These are phyloP conservation scores for Fusarium sp. DNA, from an alignment of 2,329 filamentous ascomycete species.

Conservation along the genomic window DNA sequence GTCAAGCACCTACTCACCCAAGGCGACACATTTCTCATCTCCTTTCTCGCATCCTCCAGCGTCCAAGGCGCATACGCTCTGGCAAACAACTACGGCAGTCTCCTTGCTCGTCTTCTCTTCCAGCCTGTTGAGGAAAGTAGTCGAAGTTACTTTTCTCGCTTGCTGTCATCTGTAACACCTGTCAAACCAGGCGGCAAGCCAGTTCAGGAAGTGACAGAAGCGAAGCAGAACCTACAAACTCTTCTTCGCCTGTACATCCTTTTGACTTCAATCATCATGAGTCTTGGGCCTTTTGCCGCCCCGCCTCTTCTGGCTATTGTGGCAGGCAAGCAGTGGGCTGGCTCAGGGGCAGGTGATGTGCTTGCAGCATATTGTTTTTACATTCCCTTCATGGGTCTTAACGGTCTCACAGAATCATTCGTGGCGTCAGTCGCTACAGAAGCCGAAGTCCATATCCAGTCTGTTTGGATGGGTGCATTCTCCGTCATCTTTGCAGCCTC, in stretches of 20 bases:
- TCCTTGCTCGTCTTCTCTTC: constrained; percentile 88
- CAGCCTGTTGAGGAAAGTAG: constrained; percentile 96
- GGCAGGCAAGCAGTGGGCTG: constrained; percentile 80
- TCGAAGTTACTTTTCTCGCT: constrained; percentile 85
- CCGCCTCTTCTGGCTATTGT: constrained; percentile 78
- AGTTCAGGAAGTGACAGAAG: constrained; percentile 50
- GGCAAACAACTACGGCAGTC: constrained; percentile 92
- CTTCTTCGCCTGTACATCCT: constrained; percentile 80
- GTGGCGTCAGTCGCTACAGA: constrained; percentile 86
- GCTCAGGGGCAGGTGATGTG: constrained; percentile 75
- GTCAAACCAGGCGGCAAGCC: constrained; percentile 28
- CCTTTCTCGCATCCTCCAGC: constrained; percentile 76
- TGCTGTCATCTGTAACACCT: constrained; percentile 61
- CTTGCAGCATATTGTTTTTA: constrained; percentile 89
- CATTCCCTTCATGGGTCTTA: constrained; percentile 89
- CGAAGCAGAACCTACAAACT: constrained; percentile 63
- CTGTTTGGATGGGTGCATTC: constrained; percentile 84
- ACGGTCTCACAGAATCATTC: constrained; percentile 92
- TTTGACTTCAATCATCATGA: constrained; percentile 73
- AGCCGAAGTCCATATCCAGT: constrained; percentile 78
- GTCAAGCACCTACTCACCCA: constrained; percentile 95
- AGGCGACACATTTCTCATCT: constrained; percentile 90
- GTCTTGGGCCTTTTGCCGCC: constrained; percentile 79
- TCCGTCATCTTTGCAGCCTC: constrained; percentile 78
- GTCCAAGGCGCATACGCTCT: constrained; percentile 93